Base-by-base conservation (phyloP, 495 filamentous ascomycete species). In the Trichoderma virens region DNA sequence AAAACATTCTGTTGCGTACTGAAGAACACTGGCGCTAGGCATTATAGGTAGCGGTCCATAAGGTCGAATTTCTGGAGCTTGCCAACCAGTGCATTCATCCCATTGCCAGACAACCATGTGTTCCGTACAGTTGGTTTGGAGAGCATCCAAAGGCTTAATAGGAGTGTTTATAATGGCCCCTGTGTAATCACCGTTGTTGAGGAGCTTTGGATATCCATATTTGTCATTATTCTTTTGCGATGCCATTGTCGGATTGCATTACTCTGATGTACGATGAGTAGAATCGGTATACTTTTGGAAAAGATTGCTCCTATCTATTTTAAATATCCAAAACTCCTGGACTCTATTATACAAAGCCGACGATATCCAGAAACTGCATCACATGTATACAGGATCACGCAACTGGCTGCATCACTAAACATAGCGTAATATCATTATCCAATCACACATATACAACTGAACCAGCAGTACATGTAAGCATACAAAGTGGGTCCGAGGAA, bases 1-100 rank as follows among this genome's bases (percentile, higher is more conserved):
- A 76, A 96, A 96, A 76, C 92, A 96, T 70, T 93, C 88, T 39
- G 90, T 94, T 16, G 92, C 92, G 73, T 96, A 96, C 78, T 96
- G 91, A 39, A 96, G 84, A 30, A 86, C 85, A 23, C 87, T 90
- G 18, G 92, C 89, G 18, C 88, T 92, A 5, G 93, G 93, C 75
- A 90, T 88, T 70, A 97, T 82, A 67, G 83, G 82, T 25, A 97
- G 78, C 27, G 91, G 90, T 62, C 89, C 86, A 74, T 88, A 93
- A 1, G 93, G 91, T 68, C 83, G 84, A 45, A 97, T 78, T 65
- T 91, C 82, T 9, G 93, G 93, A 0, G 85, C 82, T n/a, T 80
- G 77, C 93, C 93, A 97, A 67, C 93, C 93, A 16, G 73, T 72
- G 39, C 71, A 68, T 5, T 70, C 75, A 20, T 83, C 87, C 92